Percentiles rank a stretch among this genome's conserved stretches.
Conservation (phyloP, 768 basidiomycete genomes). For the Mycena metata region DNA sequence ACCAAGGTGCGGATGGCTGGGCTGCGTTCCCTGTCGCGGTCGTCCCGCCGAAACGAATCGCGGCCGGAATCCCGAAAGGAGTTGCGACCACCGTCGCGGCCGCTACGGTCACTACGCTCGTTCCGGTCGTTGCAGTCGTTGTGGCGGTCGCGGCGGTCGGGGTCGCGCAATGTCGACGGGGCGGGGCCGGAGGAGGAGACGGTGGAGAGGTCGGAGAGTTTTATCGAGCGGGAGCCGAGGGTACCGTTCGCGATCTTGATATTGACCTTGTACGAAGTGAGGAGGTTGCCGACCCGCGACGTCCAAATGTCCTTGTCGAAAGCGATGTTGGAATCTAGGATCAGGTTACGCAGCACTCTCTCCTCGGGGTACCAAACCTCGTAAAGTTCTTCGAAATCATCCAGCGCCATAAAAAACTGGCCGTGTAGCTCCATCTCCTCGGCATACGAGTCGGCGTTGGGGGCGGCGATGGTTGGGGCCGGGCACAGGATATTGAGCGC, state of each 20-base stretch:
- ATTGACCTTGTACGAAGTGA: not conserved
- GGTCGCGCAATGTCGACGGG: too few species aligned
- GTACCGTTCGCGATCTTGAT: not conserved
- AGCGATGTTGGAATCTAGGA: not conserved
- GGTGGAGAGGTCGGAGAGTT: not conserved
- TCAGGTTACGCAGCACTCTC: not conserved
- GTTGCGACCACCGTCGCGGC: not conserved
- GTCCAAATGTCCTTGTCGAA: constrained; percentile 4
- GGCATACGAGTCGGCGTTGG: not conserved
- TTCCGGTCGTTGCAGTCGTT: not conserved
- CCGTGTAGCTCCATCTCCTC: constrained; percentile 4
- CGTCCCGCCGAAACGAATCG: too few species aligned
- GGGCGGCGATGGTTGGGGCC: not conserved
- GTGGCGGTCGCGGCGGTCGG: not conserved
- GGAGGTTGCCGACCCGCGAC: not conserved
- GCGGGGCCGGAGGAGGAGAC: not conserved
- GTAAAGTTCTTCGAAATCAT: constrained; percentile 1
- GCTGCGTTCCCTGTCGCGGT: too few species aligned
- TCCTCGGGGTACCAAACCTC: constrained; percentile 8
- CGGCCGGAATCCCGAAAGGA: not conserved
- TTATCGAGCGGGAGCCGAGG: not conserved
- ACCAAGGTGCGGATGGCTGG: too few species aligned
- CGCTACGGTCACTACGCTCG: not conserved
- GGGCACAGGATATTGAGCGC: not conserved
- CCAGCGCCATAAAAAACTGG: not conserved